Conservation (phyloP, 148 eudicot genomes). For the Drosera capensis region DNA sequence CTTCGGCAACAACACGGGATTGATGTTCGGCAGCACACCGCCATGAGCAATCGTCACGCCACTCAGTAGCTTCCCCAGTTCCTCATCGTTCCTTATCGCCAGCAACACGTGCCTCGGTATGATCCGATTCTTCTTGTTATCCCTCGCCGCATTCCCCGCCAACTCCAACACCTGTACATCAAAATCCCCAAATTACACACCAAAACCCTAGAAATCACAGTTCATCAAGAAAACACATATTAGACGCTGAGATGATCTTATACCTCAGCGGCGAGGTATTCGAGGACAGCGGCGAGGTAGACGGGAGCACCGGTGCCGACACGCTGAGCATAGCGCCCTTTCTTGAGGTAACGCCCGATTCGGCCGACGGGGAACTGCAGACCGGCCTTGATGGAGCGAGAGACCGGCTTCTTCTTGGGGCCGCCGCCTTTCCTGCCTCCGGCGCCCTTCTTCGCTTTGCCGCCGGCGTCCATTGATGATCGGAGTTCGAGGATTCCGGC, state of each 20-base stretch:
- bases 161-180: not conserved
- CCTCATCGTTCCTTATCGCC: not conserved
- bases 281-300: too few species aligned
- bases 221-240: not conserved
- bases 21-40: not conserved
- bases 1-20: not conserved
- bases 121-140: not conserved
- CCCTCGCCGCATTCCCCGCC: not conserved
- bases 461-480: constrained; percentile 7
- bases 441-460: constrained; percentile 12
- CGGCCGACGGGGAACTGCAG: constrained; percentile 13
- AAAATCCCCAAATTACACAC: not conserved
- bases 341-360: constrained; percentile 15
- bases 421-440: constrained; percentile 16
- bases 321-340: constrained; percentile 17
- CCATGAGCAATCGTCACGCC: not conserved
- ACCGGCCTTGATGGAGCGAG: constrained; percentile 11
- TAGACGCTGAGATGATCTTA: too few species aligned
- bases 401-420: constrained; percentile 15
- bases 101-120: not conserved
- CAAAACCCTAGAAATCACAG: not conserved
- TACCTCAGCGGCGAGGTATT: constrained; percentile 14
- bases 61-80: not conserved
- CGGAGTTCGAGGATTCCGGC: too few species aligned
- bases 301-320: constrained; percentile 18